These are phyloP conservation scores for Warburgia ugandensis DNA, from an alignment of 164 flowering plant genomes.

Conservation along the genomic window DNA sequence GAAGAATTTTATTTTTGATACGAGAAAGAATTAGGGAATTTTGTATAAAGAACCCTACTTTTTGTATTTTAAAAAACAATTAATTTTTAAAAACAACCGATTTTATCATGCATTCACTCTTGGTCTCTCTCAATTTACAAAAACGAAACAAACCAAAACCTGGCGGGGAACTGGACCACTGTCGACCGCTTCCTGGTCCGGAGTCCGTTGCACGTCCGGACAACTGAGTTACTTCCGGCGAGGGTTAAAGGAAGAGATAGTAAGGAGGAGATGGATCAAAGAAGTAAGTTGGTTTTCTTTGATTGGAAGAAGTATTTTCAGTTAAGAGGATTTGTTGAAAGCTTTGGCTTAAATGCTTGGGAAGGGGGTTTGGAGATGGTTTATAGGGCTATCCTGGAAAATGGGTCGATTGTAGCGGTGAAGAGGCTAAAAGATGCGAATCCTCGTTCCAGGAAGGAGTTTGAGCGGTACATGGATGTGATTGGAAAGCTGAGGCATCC, in stretches of 20 bases:
- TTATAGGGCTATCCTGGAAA: slow-evolving; percentile 87
- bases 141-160: slow-evolving; percentile 65
- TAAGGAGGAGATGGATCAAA: slow-evolving; percentile 57
- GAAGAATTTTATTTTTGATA: no score
- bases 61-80: no score
- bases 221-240: slow-evolving; percentile 31
- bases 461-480: slow-evolving; percentile 92
- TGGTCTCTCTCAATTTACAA: no score
- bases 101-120: no score
- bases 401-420: slow-evolving; percentile 76
- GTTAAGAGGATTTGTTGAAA: slow-evolving; percentile 79
- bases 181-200: slow-evolving; percentile 41
- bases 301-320: slow-evolving; percentile 73
- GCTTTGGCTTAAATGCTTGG: slow-evolving; percentile 99
- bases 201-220: slow-evolving; percentile 44
- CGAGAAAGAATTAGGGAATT: no score
- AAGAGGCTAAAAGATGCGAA: slow-evolving; percentile 85
- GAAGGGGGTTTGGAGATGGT: slow-evolving; percentile 87
- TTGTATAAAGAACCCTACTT: no score
- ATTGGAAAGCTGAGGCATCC: slow-evolving; percentile 82
- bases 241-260: slow-evolving; percentile 53
- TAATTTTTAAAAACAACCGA: no score
- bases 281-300: slow-evolving; percentile 80
- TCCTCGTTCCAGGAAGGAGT: slow-evolving; percentile 81
- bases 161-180: slow-evolving; percentile 70